These are phyloP conservation scores for Candida anutae DNA, from an alignment of 1,139 yeast genomes.

Conservation along the genomic window DNA sequence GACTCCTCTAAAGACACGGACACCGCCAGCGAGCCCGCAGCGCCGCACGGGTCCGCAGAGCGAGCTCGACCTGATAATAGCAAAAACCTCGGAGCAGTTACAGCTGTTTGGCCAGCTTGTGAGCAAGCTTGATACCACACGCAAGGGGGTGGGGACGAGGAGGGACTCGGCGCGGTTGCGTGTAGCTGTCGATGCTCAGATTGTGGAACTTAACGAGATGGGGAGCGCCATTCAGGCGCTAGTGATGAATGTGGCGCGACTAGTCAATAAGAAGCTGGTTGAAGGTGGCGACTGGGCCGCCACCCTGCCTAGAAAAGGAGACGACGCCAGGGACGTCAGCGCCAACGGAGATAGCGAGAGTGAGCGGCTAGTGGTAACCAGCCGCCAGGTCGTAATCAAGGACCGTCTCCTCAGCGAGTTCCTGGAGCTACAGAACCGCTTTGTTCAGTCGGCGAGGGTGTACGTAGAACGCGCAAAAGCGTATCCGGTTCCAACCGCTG, in stretches of 20 bases:
- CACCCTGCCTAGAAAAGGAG: too few relatives aligned
- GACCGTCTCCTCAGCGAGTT: constrained; percentile 32
- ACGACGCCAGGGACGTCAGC: too few relatives aligned
- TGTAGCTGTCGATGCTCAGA: constrained; percentile 26
- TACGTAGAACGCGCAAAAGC: constrained; percentile 27
- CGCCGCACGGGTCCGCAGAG: constrained; percentile 3
- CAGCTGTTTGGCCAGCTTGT: constrained; percentile 44
- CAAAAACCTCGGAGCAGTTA: constrained; percentile 32
- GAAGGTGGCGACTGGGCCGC: too few relatives aligned
- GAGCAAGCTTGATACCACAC: constrained; percentile 40
- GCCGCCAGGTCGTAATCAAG: constrained; percentile 31
- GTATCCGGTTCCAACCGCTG: constrained; percentile 12
- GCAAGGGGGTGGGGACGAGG: constrained; percentile 46
- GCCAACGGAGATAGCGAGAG: too few relatives aligned
- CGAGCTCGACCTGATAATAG: constrained; percentile 27
- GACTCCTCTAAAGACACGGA: too few relatives aligned
- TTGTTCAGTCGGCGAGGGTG: constrained; percentile 18
- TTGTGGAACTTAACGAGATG: constrained; percentile 18
- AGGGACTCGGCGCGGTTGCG: constrained; percentile 43
- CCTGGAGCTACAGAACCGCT: constrained; percentile 29
- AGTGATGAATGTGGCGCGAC: constrained; percentile 22
- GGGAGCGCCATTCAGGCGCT: constrained; percentile 28
- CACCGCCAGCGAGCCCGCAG: constrained; percentile 3
- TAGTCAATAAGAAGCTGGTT: constrained; percentile 25
- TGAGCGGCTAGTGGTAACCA: constrained; percentile 18